These are phyloP conservation scores for Hydrangea macrophylla DNA, from an alignment of 148 eudicot species.

Conservation along the genomic window DNA sequence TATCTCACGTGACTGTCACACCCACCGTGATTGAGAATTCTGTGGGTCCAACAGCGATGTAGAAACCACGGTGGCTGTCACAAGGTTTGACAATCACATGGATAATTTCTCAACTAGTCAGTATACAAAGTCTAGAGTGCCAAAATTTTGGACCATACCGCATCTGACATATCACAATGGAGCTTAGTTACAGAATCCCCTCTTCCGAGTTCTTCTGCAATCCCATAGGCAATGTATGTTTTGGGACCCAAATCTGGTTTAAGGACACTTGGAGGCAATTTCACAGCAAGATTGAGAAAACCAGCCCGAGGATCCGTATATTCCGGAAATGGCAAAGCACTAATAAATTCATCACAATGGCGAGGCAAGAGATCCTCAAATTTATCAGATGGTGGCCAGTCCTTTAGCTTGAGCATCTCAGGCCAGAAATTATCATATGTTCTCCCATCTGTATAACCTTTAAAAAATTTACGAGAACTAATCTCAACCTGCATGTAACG, in stretches of 20 bases:
- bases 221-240: slow-evolving; percentile 86
- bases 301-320: slow-evolving; percentile 87
- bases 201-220: slow-evolving; percentile 70
- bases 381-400: slow-evolving; percentile 92
- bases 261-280: slow-evolving; percentile 56
- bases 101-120: too few species aligned
- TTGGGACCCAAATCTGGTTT: slow-evolving; percentile 97
- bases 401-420: slow-evolving; percentile 91
- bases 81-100: too few species aligned
- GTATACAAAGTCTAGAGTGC: neutral
- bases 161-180: slow-evolving; percentile 95
- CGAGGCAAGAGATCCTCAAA: slow-evolving; percentile 87
- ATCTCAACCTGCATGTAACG: slow-evolving; percentile 57
- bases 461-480: slow-evolving; percentile 57
- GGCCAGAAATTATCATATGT: slow-evolving; percentile 78
- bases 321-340: slow-evolving; percentile 74
- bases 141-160: slow-evolving; percentile 47
- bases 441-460: slow-evolving; percentile 73
- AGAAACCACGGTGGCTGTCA: too few species aligned
- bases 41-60: too few species aligned
- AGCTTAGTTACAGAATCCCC: slow-evolving; percentile 99
- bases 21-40: too few species aligned
- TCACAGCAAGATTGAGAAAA: slow-evolving; percentile 68
- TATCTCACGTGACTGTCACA: too few species aligned
- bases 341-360: slow-evolving; percentile 78